Evolutionary conservation across 2,329 filamentous ascomycete genomes (phyloP).

Genomic region (Incumbomyces delicatus): DNA sequence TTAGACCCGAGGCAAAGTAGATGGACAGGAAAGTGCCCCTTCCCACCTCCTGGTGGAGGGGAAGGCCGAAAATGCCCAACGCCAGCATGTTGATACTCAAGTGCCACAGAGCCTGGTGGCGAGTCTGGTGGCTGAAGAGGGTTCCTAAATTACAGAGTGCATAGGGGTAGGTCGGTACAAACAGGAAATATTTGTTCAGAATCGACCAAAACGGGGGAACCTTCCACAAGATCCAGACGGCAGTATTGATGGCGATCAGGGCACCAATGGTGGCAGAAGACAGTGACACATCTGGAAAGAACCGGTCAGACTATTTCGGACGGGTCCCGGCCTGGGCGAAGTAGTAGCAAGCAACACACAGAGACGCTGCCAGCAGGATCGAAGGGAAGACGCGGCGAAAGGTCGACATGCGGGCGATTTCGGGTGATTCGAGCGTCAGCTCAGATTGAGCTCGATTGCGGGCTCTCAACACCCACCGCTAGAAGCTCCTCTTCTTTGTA

Average conservation of each 20-base stretch:
- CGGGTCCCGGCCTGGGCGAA: slow-evolving; percentile 41
- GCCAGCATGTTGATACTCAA: slow-evolving; percentile 44
- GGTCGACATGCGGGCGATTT: slow-evolving; percentile 12
- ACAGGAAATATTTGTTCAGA: slow-evolving; percentile 48
- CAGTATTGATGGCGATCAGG: slow-evolving; percentile 41
- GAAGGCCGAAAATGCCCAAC: slow-evolving; percentile 45
- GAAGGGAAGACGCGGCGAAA: slow-evolving; percentile 38
- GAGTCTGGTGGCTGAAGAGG: slow-evolving; percentile 48
- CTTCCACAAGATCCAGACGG: slow-evolving; percentile 44
- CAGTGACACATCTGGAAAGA: slow-evolving; percentile 41
- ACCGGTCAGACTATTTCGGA: slow-evolving; percentile 37
- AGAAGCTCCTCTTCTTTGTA: slow-evolving; percentile 34
- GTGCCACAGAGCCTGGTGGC: too few species aligned
- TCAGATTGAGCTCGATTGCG: slow-evolving; percentile 14
- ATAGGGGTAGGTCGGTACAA: slow-evolving; percentile 43
- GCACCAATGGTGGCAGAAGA: slow-evolving; percentile 42
- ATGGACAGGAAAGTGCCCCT: slow-evolving; percentile 47
- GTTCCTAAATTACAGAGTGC: slow-evolving; percentile 45
- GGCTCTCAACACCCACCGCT: slow-evolving; percentile 18
- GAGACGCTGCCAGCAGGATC: slow-evolving; percentile 28
- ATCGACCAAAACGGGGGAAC: slow-evolving; percentile 44
- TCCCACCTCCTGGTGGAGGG: slow-evolving; percentile 46
- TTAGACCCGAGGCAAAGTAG: slow-evolving; percentile 39
- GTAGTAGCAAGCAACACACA: slow-evolving; percentile 32
- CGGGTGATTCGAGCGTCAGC: slow-evolving; percentile 17